Evolutionary conservation across 257 asterid genomes (phyloP).

Genomic region (Nicotiana noctiflora): DNA sequence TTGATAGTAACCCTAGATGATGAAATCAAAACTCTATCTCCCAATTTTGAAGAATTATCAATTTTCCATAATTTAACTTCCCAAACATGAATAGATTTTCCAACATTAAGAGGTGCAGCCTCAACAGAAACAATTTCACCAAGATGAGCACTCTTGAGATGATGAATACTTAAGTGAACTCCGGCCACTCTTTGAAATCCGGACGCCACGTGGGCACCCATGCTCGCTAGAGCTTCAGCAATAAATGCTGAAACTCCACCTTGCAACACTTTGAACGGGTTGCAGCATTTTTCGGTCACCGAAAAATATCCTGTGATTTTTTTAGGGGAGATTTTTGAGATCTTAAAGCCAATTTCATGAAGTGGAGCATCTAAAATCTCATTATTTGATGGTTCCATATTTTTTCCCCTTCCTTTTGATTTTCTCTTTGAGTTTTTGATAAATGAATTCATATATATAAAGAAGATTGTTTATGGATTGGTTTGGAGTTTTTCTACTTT

Average conservation of each 20-base stretch:
- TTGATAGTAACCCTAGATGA: conserved; percentile 70
- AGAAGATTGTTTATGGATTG: no score
- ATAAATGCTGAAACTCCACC: conserved; percentile 42
- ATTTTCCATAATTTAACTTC: conserved; percentile 51
- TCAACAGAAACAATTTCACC: conserved; percentile 69
- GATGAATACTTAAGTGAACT: conserved; percentile 32
- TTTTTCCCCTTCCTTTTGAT: neutral
- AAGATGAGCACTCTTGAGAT: conserved; percentile 50
- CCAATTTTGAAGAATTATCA: conserved; percentile 18
- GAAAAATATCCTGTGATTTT: conserved; percentile 53
- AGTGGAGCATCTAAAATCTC: conserved; percentile 49
- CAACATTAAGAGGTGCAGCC: conserved; percentile 56
- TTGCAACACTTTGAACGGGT: conserved; percentile 41
- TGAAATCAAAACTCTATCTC: conserved; percentile 36
- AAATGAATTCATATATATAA: no score
- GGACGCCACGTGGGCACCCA: conserved; percentile 34
- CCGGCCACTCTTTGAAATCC: conserved; percentile 34
- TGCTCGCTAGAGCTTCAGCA: conserved; percentile 31
- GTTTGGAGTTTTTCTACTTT: no score
- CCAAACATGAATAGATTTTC: conserved; percentile 83
- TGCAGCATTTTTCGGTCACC: conserved; percentile 55
- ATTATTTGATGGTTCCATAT: conserved; percentile 24
- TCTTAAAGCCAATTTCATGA: conserved; percentile 48
- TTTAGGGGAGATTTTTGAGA: conserved; percentile 42
- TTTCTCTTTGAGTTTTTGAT: neutral